phyloP scores from a whole-genome alignment of 2,329 filamentous ascomycete genomes.

The Ceratocystis cubensis region DNA sequence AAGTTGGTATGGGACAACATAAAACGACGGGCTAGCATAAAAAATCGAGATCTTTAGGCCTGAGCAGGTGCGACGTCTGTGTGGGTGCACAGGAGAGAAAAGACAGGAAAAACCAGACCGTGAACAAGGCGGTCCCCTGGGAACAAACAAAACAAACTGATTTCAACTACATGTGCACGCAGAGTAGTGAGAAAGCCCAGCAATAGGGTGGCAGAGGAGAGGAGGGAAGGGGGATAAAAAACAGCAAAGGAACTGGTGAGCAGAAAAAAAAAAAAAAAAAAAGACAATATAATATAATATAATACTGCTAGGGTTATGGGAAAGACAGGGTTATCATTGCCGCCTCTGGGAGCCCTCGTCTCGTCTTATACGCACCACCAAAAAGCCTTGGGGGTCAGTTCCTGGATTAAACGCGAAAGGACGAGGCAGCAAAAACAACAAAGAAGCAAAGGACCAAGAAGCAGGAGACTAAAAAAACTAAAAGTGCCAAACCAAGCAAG shows the following conservation, averaged over 20 bases:
- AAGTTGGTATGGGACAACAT: neutral
- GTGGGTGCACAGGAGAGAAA: neutral
- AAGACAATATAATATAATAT: neutral
- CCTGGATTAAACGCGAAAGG: neutral
- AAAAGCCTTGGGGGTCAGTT: neutral
- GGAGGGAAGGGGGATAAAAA: neutral
- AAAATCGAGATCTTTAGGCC: slow-evolving; percentile 6
- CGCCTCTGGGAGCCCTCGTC: neutral
- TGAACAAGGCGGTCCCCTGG: neutral
- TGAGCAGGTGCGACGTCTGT: neutral
- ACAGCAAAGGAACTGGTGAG: neutral
- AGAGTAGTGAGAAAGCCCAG: neutral
- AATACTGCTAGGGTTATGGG: neutral
- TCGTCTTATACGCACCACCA: neutral
- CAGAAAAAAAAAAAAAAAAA: neutral
- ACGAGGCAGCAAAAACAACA: neutral
- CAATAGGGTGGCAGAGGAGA: neutral
- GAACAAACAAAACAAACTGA: neutral
- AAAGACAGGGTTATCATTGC: neutral
- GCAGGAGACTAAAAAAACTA: neutral
- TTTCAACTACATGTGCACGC: neutral
- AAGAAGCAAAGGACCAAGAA: neutral
- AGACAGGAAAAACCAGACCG: neutral
- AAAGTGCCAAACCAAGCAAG: too few species aligned
- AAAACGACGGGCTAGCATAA: neutral